Conservation (phyloP, 176 grass and related monocot genomes). For the Hsuehochloa calcarea region DNA sequence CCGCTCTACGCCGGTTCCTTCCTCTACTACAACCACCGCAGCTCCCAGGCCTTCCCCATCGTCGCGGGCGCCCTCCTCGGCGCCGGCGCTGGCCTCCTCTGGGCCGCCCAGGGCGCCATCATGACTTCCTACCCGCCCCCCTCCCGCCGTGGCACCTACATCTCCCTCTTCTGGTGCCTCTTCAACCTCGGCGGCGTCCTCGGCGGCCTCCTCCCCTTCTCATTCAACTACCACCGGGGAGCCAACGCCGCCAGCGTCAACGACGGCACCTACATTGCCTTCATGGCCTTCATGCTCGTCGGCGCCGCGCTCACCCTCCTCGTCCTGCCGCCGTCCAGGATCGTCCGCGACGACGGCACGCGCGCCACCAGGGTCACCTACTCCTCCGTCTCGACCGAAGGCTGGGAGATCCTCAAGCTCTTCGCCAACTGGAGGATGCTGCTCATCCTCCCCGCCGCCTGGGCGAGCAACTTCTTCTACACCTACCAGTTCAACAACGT, state of each 20-base stretch:
- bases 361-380: constrained; percentile 45
- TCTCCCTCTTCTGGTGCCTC: constrained; percentile 90
- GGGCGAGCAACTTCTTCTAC: constrained; percentile 99
- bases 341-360: constrained; percentile 81
- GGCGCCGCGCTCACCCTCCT: constrained; percentile 51
- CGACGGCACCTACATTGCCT: constrained; percentile 80
- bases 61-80: constrained; percentile 70
- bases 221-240: constrained; percentile 59
- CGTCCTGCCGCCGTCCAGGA: constrained; percentile 47
- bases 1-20: constrained; percentile 84
- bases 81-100: constrained; percentile 78
- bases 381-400: constrained; percentile 52
- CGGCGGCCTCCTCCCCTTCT: constrained; percentile 88
- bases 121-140: constrained; percentile 87
- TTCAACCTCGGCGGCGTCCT: constrained; percentile 96
- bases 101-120: constrained; percentile 84
- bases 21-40: constrained; percentile 89
- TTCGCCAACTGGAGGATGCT: constrained; percentile 90
- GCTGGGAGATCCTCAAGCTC: constrained; percentile 51
- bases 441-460: constrained; percentile 70
- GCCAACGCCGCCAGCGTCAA: constrained; percentile 39
- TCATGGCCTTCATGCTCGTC: constrained; percentile 78
- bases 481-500: constrained; percentile 98
- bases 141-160: constrained; percentile 69
- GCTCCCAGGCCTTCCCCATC: constrained; percentile 50